A percentile compares a stretch with the other conserved stretches of the same genome.
These are phyloP conservation scores for Colletotrichum musae DNA, from an alignment of 2,329 filamentous ascomycete genomes.

Conservation along the genomic window DNA sequence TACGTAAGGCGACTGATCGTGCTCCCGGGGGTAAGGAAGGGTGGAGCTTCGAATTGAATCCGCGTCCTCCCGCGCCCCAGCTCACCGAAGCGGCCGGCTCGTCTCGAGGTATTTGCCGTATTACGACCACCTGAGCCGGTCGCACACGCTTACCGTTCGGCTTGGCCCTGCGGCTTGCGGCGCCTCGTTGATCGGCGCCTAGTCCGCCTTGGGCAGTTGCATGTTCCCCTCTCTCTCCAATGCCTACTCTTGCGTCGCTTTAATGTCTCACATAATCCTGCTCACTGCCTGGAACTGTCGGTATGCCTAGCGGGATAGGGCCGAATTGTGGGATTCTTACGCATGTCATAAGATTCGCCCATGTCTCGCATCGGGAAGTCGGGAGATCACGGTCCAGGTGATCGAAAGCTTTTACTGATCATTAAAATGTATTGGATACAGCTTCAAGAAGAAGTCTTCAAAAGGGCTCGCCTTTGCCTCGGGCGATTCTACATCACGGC, in stretches of 20 bases:
- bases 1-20: no score
- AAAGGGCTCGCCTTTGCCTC: not conserved
- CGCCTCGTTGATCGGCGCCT: slow-evolving; percentile 32
- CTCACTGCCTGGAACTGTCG: not conserved
- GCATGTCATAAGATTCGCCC: not conserved
- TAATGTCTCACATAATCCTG: slow-evolving; percentile 24
- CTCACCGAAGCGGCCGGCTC: no score
- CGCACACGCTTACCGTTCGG: not conserved
- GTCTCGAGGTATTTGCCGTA: not conserved
- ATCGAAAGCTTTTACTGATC: no score
- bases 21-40: no score
- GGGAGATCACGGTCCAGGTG: not conserved
- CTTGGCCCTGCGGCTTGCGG: slow-evolving; percentile 22
- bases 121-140: no score
- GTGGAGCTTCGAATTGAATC: no score
- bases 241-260: not conserved
- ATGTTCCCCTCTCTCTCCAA: not conserved
- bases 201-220: slow-evolving; percentile 17
- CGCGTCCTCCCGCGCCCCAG: no score
- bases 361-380: not conserved
- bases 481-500: no score
- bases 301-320: not conserved
- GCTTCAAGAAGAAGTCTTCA: not conserved
- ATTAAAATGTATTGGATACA: no score
- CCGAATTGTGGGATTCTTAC: not conserved